Base-by-base conservation (phyloP, 1,139 yeast species). In the Candida pseudoviswanathii region DNA sequence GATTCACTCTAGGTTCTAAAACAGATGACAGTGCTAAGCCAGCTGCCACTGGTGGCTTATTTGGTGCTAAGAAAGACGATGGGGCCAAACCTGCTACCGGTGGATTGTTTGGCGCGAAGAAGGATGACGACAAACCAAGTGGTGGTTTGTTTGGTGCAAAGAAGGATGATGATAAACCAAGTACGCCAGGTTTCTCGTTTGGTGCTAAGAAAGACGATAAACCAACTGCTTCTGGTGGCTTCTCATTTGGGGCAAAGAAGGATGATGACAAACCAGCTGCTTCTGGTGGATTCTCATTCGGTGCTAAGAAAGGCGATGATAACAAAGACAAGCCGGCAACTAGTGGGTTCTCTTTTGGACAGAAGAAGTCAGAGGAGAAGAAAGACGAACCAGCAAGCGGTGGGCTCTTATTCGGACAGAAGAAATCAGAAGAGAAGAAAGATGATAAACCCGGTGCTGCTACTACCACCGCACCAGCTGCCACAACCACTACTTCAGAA, bases 391-490 rank as follows among this genome's bases (percentile, higher is more conserved):
- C 47, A 46, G 46, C 58, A 8, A 47, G 55, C n/a, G 47, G 52
- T n/a, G 59, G 58, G 8, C 55, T 58, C 29, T 53, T 64, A 31
- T 63, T 69, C 51, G 75, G 75, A 5, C 57, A 65, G n/a, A 65
- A 63, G 45, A 52, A 52, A 47, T 58, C 59, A 41, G 60, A 60
- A 41, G 51, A 61, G 41, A 59, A 65, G 43, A 59, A 57, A 39
- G 62, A 53, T 36, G 64, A 57, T 22, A 55, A 27, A 27, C 30
- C 58, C 24, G 52, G 61, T 7, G 26, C 57, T n/a, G 29, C 56
- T 5, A 44, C 50, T 29, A 27, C 41, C 8, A n/a, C 51, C 4
- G 41, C 54, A 9, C 25, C 51, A 3, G 37, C 54, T 7, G 33
- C 53, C 3, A 45, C 58, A 3, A 36, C 54, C n/a, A 39, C 56